Evolutionary conservation across 495 filamentous ascomycete genomes (phyloP), one percentile per base, ranked within the genome.

Genomic region (Neurospora sp.): DNA sequence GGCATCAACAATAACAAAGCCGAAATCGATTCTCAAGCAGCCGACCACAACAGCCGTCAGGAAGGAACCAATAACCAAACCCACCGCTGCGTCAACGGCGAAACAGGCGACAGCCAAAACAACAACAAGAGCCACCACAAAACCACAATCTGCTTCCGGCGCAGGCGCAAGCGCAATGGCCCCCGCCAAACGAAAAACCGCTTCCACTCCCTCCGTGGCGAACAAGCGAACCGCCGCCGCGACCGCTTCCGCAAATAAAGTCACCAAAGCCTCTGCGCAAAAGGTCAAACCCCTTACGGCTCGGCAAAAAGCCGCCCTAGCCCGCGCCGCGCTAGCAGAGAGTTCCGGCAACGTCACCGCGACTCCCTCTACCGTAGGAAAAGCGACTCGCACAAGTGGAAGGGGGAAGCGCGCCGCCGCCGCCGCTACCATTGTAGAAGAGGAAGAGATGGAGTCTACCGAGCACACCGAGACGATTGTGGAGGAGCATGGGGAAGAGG

Each of bases 271-370:
- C 6, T 65, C 81, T 10, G 76, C 75, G 20, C 76, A 72, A 31
- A 79, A 81, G 74, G 72, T 69, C 3, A 41, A 79, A 65, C 27
- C 22, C 53, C 27, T 65, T 1, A 65, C 53, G 17, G 53, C 27
- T 3, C 22, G 22, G 1, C 53, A 65, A 65, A 65, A 65, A 35
- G 53, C 53, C 27, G 53, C 53, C 6, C 31, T 65, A 8, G 53
- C 53, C 27, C 40, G 71, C 73, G n/a, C 22, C 76, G 83, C 81
- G 10, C 77, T 91, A 48, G 80, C 82, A 35, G 89, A 89, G 65
- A 85, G 85, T 74, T 78, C 81, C 41, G 83, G 84, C 72, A 82
- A 84, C 38, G 14, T 42, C 20, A n/a, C 69, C 20, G 53, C 31
- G 14, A 69, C 69, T 4, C 35, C 40, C 6, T 65, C 53, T 40